Evolutionary conservation across 805 yeast genomes (phyloP), one percentile per base, ranked within the genome.

Genomic region (Candida anglica): DNA sequence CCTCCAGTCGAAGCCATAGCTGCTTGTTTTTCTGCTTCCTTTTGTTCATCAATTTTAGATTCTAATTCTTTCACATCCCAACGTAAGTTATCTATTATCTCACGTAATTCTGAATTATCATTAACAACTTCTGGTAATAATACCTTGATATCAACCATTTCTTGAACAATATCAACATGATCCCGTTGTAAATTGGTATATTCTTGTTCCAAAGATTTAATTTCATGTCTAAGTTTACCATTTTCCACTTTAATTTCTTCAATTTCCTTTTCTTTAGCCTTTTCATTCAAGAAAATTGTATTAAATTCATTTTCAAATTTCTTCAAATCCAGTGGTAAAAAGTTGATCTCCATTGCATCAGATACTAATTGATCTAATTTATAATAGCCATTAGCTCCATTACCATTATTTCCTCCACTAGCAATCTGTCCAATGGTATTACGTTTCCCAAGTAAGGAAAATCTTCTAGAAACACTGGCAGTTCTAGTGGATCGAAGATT

Each of bases 121-220:
- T 86, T 91, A 32, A 73, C 66, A 17, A 91, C 56, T 21, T 82
- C 81, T 2, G 94, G 96, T 17, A 84, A 67, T 34, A 69, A 73
- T 26, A 89, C 75, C 49, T 93, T 80, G 25, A 85, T 81, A 42
- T 77, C 77, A 21, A 91, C 87, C 79, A 93, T 77, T 44, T 80
- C 86, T 58, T 89, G 91, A 3, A 95, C 95, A 24, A 88, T 76
- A 35, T 77, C 83, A 19, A 88, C 76, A 56, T 93, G 97, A 50
- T 89, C 96, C 40, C 76, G 69, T 52, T 86, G 87, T 39, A 91
- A 63, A 2, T 76, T 63, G 3, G 81, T 75, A 49, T 80, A 79
- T 15, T 81, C 74, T 13, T 78, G 68, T 56, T 87, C 95, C 24
- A 88, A 66, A 39, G 77, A 73, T 49, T 84, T 73, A 33, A 87